Evolutionary conservation across 129 eudicot genomes (phyloP).

Genomic region (Apium graveolens): DNA sequence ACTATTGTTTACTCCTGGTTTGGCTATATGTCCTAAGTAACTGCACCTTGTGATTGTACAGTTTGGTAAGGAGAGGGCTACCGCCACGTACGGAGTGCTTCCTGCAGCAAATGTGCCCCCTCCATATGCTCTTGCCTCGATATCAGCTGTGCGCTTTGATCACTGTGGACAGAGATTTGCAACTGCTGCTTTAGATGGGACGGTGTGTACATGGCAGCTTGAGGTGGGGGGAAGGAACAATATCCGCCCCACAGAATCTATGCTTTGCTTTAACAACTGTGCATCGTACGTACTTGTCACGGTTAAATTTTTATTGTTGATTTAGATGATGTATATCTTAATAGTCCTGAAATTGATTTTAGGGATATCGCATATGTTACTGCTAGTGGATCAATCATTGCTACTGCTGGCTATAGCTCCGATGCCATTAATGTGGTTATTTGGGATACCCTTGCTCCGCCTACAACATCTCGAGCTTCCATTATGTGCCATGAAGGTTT

Average conservation of each 20-base stretch:
- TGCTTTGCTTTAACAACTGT: constrained; percentile 79
- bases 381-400: constrained; percentile 92
- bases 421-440: constrained; percentile 82
- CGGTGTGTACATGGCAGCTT: constrained; percentile 98
- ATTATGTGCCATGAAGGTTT: constrained; percentile 99
- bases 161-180: constrained; percentile 90
- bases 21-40: neutral
- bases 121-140: constrained; percentile 93
- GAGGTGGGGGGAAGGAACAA: constrained; percentile 99
- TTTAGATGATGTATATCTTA: neutral
- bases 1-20: neutral
- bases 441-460: constrained; percentile 99
- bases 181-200: constrained; percentile 88
- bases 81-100: constrained; percentile 96
- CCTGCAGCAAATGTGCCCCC: constrained; percentile 98
- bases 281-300: constrained; percentile 53
- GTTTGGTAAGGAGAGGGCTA: constrained; percentile 90
- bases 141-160: constrained; percentile 81
- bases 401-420: constrained; percentile 89
- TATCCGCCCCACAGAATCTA: constrained; percentile 84
- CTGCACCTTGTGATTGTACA: constrained; percentile 24
- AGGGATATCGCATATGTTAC: constrained; percentile 89
- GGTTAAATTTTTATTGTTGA: neutral
- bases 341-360: constrained; percentile 13
- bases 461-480: constrained; percentile 85